phyloP scores from a whole-genome alignment of 768 basidiomycete species.

The Kwoniella bestiolae region DNA sequence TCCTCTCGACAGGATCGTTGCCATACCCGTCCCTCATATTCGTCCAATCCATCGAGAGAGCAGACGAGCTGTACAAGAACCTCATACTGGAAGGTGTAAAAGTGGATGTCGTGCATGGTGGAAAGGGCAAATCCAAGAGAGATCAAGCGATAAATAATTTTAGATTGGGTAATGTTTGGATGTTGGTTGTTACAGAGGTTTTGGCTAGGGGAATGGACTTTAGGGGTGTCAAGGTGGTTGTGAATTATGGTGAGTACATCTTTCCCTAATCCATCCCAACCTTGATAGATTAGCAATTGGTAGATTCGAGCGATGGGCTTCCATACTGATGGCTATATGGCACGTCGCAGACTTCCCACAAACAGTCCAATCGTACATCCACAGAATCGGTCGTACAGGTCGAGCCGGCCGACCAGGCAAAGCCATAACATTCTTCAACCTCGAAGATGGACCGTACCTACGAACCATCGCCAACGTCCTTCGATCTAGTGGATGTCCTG shows the following conservation, averaged over 20 bases:
- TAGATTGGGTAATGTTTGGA: slow-evolving; percentile 89
- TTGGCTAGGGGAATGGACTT: slow-evolving; percentile 99
- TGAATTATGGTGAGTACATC: slow-evolving; percentile 64
- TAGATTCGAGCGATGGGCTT: too few species aligned
- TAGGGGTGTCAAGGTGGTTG: slow-evolving; percentile 87
- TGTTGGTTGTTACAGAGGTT: slow-evolving; percentile 93
- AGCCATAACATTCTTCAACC: slow-evolving; percentile 93
- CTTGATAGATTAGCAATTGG: too few species aligned
- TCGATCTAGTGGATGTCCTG: slow-evolving; percentile 82
- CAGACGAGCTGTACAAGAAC: slow-evolving; percentile 72
- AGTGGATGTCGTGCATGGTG: slow-evolving; percentile 89
- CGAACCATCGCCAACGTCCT: slow-evolving; percentile 98
- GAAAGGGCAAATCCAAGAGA: slow-evolving; percentile 82
- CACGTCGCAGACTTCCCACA: slow-evolving; percentile 95
- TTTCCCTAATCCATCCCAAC: background rate
- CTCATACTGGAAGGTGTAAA: slow-evolving; percentile 77
- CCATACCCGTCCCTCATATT: slow-evolving; percentile 91
- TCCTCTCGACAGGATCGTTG: slow-evolving; percentile 71
- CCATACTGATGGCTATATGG: too few species aligned
- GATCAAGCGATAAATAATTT: slow-evolving; percentile 83
- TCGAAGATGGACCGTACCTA: slow-evolving; percentile 87
- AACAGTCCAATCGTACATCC: slow-evolving; percentile 92
- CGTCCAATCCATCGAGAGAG: slow-evolving; percentile 74
- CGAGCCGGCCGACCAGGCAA: slow-evolving; percentile 89
- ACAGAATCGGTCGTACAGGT: slow-evolving; percentile 95